Conservation (phyloP, 2,329 filamentous ascomycete genomes). For the Alternaria sp. region DNA sequence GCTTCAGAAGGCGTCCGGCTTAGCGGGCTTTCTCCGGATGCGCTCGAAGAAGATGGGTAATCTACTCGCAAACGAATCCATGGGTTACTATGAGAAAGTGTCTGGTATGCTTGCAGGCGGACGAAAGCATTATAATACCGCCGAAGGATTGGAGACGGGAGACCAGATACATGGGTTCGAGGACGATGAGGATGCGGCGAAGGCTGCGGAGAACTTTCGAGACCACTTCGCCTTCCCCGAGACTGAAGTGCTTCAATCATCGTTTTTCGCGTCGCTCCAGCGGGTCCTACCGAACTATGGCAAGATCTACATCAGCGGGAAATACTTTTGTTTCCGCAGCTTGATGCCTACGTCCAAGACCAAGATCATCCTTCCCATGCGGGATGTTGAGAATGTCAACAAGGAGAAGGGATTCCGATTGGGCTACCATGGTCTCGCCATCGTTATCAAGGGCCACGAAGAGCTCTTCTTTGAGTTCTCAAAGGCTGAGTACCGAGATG, state of each 20-base stretch:
- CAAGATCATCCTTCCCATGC: conserved; percentile 88
- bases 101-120: conserved; percentile 97
- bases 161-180: conserved; percentile 67
- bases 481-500: conserved; percentile 79
- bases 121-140: conserved; percentile 84
- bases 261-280: conserved; percentile 92
- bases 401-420: conserved; percentile 96
- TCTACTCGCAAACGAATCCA: conserved; percentile 85
- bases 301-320: conserved; percentile 92
- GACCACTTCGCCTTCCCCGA: conserved; percentile 89
- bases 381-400: conserved; percentile 89
- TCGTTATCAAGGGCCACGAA: conserved; percentile 94
- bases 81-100: conserved; percentile 96
- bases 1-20: conserved; percentile 80
- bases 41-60: conserved; percentile 83
- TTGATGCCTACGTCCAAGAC: conserved; percentile 87
- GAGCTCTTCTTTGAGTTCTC: conserved; percentile 97
- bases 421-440: conserved; percentile 86
- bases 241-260: conserved; percentile 82
- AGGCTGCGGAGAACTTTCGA: conserved; percentile 75
- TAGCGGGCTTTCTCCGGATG: conserved; percentile 83
- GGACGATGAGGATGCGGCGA: conserved; percentile 63
- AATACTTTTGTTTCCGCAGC: conserved; percentile 91
- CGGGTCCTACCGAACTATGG: conserved; percentile 91
- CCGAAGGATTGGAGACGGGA: conserved; percentile 69